Conservation (phyloP, 768 basidiomycete species). For the Suillus paluster region DNA sequence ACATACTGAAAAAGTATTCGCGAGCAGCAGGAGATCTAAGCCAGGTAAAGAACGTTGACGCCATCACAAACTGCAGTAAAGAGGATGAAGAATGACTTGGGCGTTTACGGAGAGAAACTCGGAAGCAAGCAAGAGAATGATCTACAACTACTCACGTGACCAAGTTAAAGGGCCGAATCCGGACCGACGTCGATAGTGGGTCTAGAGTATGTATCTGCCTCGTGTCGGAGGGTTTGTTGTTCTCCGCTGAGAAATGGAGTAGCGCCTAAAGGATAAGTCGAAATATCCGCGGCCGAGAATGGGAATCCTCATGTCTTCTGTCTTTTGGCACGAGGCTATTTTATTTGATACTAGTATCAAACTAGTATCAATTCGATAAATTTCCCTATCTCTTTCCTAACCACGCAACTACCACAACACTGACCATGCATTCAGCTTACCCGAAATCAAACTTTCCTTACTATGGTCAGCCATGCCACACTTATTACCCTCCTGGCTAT, state of each 20-base stretch:
- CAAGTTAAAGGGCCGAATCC: not conserved
- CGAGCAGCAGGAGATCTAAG: slow-evolving; percentile 88
- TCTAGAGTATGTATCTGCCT: no score
- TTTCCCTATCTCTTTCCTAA: slow-evolving; percentile 8
- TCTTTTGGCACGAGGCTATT: slow-evolving; percentile 4
- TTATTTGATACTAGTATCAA: not conserved
- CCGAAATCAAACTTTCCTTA: slow-evolving; percentile 47
- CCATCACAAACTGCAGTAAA: slow-evolving; percentile 49
- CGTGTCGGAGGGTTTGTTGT: not conserved
- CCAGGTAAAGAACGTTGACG: slow-evolving; percentile 89
- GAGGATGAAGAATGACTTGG: not conserved
- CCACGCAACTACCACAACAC: not conserved
- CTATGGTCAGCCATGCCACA: slow-evolving; percentile 50
- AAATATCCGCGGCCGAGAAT: slow-evolving; percentile 38
- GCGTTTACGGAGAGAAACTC: not conserved
- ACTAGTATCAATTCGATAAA: not conserved
- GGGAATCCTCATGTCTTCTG: slow-evolving; percentile 17
- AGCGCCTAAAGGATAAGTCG: not conserved
- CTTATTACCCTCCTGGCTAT: slow-evolving; percentile 37
- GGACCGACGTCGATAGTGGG: not conserved
- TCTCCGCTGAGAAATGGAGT: not conserved
- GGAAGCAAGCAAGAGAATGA: not conserved
- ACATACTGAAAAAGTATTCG: slow-evolving; percentile 94
- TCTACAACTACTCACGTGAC: slow-evolving; percentile 17
- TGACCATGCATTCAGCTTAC: slow-evolving; percentile 35